Conservation (phyloP, 441 rosid genomes). For the Pelargonium citronellum region DNA sequence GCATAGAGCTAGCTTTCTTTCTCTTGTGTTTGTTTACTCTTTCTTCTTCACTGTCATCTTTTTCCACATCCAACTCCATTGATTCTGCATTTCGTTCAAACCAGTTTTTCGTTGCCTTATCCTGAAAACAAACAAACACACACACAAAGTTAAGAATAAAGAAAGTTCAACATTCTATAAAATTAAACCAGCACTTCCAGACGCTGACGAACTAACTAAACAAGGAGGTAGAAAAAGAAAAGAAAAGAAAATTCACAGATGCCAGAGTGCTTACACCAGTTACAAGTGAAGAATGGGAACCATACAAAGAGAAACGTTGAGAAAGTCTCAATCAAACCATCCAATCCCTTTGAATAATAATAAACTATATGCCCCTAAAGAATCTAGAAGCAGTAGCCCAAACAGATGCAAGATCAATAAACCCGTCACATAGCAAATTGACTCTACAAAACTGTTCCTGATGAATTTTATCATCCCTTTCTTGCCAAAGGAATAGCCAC, state of each 20-base stretch:
- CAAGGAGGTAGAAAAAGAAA: background rate
- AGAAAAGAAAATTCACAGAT: background rate
- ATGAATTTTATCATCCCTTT: too few relatives aligned
- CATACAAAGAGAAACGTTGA: background rate
- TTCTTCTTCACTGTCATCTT: constrained; percentile 81
- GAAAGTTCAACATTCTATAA: constrained; percentile 7
- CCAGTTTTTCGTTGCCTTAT: constrained; percentile 76
- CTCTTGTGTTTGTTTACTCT: constrained; percentile 56
- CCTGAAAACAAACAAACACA: constrained; percentile 35
- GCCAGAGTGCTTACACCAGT: background rate
- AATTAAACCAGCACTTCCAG: constrained; percentile 2
- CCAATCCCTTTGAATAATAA: too few relatives aligned
- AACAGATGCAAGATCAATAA: too few relatives aligned
- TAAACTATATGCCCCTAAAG: too few relatives aligned
- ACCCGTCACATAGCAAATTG: too few relatives aligned
- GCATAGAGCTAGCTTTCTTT: constrained; percentile 54
- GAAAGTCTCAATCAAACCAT: background rate
- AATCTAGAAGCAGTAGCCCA: too few relatives aligned
- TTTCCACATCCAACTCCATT: constrained; percentile 58
- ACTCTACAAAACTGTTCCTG: too few relatives aligned
- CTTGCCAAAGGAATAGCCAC: too few relatives aligned
- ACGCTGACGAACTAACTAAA: background rate
- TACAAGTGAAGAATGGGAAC: background rate
- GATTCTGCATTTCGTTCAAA: constrained; percentile 75
- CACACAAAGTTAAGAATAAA: constrained; percentile 16